These are phyloP conservation scores for Trichophyton benhamiae DNA, from an alignment of 2,329 filamentous ascomycete species.

Conservation along the genomic window DNA sequence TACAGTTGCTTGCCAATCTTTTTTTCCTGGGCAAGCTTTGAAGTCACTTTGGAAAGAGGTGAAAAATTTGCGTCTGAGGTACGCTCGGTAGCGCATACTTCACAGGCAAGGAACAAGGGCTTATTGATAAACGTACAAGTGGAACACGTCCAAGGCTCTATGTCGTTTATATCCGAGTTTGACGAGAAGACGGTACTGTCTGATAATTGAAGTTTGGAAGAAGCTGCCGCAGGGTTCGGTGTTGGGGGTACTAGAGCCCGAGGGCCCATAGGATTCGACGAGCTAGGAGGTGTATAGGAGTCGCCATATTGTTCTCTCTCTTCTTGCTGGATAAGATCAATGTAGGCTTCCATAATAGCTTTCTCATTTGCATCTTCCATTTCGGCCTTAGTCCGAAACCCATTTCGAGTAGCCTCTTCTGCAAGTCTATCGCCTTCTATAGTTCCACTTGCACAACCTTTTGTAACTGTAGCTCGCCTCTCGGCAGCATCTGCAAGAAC, in stretches of 20 bases:
- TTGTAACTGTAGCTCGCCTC: slow-evolving; percentile 52
- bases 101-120: slow-evolving; percentile 47
- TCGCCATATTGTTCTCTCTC: slow-evolving; percentile 48
- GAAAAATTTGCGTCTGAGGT: slow-evolving; percentile 25
- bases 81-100: slow-evolving; percentile 47
- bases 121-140: slow-evolving; percentile 52
- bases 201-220: slow-evolving; percentile 11
- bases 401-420: slow-evolving; percentile 55
- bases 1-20: not conserved
- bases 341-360: slow-evolving; percentile 73
- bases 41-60: not conserved
- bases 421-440: slow-evolving; percentile 54
- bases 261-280: slow-evolving; percentile 41
- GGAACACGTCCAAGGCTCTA: slow-evolving; percentile 45
- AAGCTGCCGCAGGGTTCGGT: slow-evolving; percentile 26
- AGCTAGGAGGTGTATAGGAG: slow-evolving; percentile 42
- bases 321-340: slow-evolving; percentile 78
- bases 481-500: slow-evolving; percentile 62
- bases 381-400: slow-evolving; percentile 72
- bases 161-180: slow-evolving; percentile 23
- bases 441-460: slow-evolving; percentile 64
- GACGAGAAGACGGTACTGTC: slow-evolving; percentile 4
- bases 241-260: slow-evolving; percentile 22
- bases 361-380: slow-evolving; percentile 80
- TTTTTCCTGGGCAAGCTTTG: slow-evolving; percentile 6